Evolutionary conservation across 306 rosid genomes (phyloP).

Genomic region (Pterocarpus santalinus): DNA sequence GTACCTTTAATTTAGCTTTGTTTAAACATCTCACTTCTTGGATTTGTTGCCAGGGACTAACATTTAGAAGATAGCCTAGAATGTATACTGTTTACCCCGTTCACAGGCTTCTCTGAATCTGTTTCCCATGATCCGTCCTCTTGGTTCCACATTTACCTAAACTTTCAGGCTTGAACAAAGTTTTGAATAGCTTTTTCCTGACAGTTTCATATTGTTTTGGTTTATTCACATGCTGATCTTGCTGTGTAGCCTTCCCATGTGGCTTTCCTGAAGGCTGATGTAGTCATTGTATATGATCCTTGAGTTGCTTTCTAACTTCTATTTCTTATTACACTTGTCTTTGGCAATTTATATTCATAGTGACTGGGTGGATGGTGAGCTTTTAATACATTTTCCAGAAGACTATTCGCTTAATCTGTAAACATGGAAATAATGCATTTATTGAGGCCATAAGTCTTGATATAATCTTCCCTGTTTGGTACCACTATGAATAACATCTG

Average conservation of each 20-base stretch:
- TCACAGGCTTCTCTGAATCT: neutral
- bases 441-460: neutral
- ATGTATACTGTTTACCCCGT: no score
- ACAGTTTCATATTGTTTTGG: no score
- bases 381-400: neutral
- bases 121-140: neutral
- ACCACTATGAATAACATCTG: no score
- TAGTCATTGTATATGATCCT: no score
- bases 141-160: no score
- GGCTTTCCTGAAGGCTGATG: no score
- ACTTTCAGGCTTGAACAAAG: no score
- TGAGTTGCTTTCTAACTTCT: no score
- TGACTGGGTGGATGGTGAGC: neutral
- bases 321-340: no score
- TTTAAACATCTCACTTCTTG: neutral
- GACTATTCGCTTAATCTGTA: neutral
- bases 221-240: no score
- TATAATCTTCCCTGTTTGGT: neutral
- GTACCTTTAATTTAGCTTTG: neutral
- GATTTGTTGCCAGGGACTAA: neutral
- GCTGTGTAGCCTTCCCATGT: no score
- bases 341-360: neutral
- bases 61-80: neutral
- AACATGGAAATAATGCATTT: neutral
- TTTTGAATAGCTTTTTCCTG: no score